Evolutionary conservation across 306 rosid genomes (phyloP), one percentile per base, ranked within the genome.

Genomic region (Dicorynia guianensis): DNA sequence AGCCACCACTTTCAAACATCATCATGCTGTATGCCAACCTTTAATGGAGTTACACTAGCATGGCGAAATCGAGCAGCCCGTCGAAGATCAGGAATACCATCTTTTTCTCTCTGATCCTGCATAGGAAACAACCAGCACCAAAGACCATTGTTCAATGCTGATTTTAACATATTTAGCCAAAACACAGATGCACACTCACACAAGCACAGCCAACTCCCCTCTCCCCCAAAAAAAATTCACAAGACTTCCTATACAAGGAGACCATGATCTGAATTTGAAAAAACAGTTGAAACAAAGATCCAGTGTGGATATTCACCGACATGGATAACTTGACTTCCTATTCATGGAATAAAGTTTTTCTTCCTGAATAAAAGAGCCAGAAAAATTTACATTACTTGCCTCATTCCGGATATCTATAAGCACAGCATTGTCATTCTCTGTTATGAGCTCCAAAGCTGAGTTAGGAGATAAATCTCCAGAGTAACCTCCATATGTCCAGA

Each of bases 51-150:
- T 47, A 88, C 88, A 64, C 83, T 83, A 3, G 89, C 76, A 73
- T 88, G 85, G 15, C 89, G 85, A 79, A 44, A 84, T 69, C 92
- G 92, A 79, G 97, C 96, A 79, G 83, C 79, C 54, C 93, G 82
- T 71, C 97, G 88, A 55, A 92, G 87, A 87, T 95, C 97, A 34
- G 97, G 98, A 77, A 95, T 60, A 18, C 98, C 98, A 74, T 87
- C 95, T 72, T 69, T 82, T 82, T 90, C 93, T 84, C 89, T 89
- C 80, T 90, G 70, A 79, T 70, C 92, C 97, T 95, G 25, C 25
- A 75, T 73, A 71, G 30, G 56, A 68, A 82, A 70, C 48, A 54
- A 43, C 61, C 63, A 75, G 43, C 62, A 48, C n/a, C 35, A 64
- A 52, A 71, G 20, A 56, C 58, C 78, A 77, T 64, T 46, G 50